Base-by-base conservation (phyloP, 2,329 filamentous ascomycete species). In the Sclerotinia minor region DNA sequence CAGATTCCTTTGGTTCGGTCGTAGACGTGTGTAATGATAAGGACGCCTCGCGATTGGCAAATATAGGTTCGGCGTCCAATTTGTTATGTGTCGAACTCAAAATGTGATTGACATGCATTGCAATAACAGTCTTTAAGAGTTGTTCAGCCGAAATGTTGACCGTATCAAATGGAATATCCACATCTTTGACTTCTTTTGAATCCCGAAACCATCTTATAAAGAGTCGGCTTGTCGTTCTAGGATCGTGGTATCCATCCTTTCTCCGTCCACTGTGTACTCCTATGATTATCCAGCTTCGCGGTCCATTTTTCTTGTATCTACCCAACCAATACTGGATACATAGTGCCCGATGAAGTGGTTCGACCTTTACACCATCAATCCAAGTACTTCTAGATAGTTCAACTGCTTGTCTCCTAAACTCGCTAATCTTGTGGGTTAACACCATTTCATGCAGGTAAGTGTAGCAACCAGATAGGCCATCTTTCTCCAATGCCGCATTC, bases 221-320 rank as follows among this genome's bases (percentile, higher is more conserved):
- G 57, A 95, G 77, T 59, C 78, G 79, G 71, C 87, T 90, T 0
- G 84, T 80, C 2, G 79, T 73, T 68, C 80, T 83, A 5, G 79
- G 75, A 63, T 83, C 80, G 1, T 77, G 70, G 17, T 77, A 78
- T 13, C 79, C 79, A 53, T 78, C 76, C 68, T 81, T 83, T 19
- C 72, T 71, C 65, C 80, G 82, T 44, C 89, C 89, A 75, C 89
- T 93, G 69, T 88, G 84, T 47, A 97, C 86, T 13, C 93, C 94
- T 63, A 99, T 83, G 71, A 98, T 89, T 59, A 99, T 83, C 94
- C 95, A 99, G 77, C 89, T 96, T 81, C 96, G 97, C 21, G 85
- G 83, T 0, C 87, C 87, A 52, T 81, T 81, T 41, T 79, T 76
- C 29, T 78, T 75, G 67, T 84, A 83, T 73, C 88, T 86, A 63